Conservation (phyloP, 345 rosid genomes). For the Mangifera indica region DNA sequence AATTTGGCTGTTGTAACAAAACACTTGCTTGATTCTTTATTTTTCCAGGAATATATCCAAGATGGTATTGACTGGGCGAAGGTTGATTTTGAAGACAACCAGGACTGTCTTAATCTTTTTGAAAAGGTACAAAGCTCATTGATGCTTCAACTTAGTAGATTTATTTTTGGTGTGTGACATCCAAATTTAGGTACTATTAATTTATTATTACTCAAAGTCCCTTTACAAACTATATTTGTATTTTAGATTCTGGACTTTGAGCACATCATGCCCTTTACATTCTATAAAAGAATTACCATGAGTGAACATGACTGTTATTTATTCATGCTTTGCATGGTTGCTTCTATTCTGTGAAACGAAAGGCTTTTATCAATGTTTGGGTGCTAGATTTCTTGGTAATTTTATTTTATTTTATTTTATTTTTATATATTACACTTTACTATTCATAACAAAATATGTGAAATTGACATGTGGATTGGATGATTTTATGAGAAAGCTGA, state of each 20-base stretch:
- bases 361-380: background rate
- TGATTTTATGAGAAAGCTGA: background rate
- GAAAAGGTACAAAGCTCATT: slow-evolving; percentile 65
- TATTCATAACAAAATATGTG: too few species aligned
- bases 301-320: background rate
- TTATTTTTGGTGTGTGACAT: background rate
- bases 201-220: background rate
- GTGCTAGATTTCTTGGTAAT: too few species aligned
- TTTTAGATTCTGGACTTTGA: background rate
- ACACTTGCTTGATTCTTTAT: slow-evolving; percentile 5
- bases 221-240: background rate
- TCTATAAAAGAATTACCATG: background rate
- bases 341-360: background rate
- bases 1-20: background rate
- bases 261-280: background rate
- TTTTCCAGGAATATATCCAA: slow-evolving; percentile 82
- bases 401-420: too few species aligned
- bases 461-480: too few species aligned
- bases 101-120: slow-evolving; percentile 95
- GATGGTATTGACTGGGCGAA: slow-evolving; percentile 99
- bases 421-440: too few species aligned
- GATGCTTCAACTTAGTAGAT: slow-evolving; percentile 1
- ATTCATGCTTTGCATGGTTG: background rate
- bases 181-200: background rate
- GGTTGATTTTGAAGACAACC: slow-evolving; percentile 98